These are phyloP conservation scores for Bruguiera hainesii DNA, from an alignment of 441 rosid species.

Conservation along the genomic window DNA sequence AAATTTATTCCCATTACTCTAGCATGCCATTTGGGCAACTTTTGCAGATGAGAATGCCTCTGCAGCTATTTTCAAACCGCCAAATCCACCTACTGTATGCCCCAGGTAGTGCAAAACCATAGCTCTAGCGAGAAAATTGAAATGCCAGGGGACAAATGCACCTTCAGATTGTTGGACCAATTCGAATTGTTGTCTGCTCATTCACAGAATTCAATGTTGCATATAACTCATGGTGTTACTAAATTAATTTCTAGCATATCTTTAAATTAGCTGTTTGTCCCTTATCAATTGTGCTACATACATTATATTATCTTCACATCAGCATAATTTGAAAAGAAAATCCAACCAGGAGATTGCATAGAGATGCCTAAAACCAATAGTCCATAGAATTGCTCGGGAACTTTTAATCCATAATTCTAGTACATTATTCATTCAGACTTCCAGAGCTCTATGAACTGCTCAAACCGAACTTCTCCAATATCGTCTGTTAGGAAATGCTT, in stretches of 20 bases:
- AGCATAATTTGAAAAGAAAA: no score
- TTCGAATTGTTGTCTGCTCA: conserved; percentile 4
- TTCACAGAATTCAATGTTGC: not conserved
- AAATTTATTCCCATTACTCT: no score
- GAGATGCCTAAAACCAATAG: not conserved
- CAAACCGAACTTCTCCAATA: conserved; percentile 2
- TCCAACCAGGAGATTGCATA: not conserved
- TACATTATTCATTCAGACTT: not conserved
- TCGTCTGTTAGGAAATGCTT: conserved; percentile 1
- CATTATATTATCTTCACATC: not conserved
- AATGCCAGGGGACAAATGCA: not conserved
- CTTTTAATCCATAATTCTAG: not conserved
- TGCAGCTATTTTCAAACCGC: conserved; percentile 2
- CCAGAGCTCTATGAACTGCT: conserved; percentile 3
- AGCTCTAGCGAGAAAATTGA: not conserved
- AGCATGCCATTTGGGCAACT: no score
- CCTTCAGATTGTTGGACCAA: conserved; percentile 2
- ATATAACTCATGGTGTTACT: no score
- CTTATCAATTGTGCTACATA: no score
- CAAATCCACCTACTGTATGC: no score
- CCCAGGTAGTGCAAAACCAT: conserved; percentile 10
- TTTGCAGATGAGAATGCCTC: not conserved
- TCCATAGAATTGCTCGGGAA: not conserved
- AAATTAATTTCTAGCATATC: no score
- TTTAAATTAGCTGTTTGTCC: no score